Evolutionary conservation across 306 rosid species (phyloP), one percentile per base, ranked within the genome.

Genomic region (Aeschynomene evenia): DNA sequence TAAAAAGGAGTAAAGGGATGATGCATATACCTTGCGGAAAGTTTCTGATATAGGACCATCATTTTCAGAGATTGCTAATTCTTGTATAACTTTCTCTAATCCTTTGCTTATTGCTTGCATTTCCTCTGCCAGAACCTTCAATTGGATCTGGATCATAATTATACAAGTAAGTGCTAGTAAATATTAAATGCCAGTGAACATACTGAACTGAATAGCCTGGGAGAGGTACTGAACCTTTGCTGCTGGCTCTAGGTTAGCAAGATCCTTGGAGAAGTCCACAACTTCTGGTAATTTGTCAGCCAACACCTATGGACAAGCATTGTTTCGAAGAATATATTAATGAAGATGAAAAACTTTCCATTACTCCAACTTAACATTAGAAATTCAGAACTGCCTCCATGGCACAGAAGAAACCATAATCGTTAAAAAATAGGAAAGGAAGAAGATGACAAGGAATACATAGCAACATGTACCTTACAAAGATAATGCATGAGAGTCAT

Each of bases 61-160:
- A 71, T 72, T 87, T 75, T 89, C 92, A 49, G 98, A 85, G 37
- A 68, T 73, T 34, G 98, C 87, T 65, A 92, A 68, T 84, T 92
- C 98, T 79, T 85, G 88, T 15, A 85, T 76, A 65, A 92, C 86
- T 81, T 85, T 85, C 90, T 92, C 98, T 81, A 92, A 79, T 68
- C 98, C 98, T 81, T 89, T 92, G 88, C 87, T 87, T 75, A 92
- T 66, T 52, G 96, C 86, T 83, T 89, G 98, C 98, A 92, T 92
- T 85, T 92, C 98, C 80, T 92, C 98, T 4, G 95, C 98, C 87
- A 92, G 73, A 80, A 81, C 51, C 81, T 89, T 89, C 78, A 92
- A 19, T 84, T 89, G 98, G 83, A 89, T 77, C 98, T 92, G 82
- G 53, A 52, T 31, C 24, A 62, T 31, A 82, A 77, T 37, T 59